Conservation (phyloP, 2,329 filamentous ascomycete genomes). For the Hortaea sp. region DNA sequence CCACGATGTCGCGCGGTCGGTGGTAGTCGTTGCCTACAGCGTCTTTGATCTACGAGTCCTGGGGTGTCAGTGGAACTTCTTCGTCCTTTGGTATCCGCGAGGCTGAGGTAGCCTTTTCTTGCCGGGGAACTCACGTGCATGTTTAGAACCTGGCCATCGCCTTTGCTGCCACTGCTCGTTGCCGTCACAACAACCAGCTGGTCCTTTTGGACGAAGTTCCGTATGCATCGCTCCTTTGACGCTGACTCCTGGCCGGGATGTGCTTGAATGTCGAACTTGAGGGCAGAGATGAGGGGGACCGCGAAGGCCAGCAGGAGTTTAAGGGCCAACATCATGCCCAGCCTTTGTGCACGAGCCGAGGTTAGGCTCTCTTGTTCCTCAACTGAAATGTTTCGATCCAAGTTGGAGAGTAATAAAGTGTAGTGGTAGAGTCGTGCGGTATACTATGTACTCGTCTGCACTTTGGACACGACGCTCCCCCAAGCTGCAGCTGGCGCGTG, state of each 20-base stretch:
- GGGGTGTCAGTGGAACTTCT: background rate
- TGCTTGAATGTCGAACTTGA: slow-evolving; percentile 89
- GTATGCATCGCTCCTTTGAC: slow-evolving; percentile 76
- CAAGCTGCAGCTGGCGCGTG: no score
- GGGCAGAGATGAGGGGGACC: slow-evolving; percentile 46
- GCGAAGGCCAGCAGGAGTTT: slow-evolving; percentile 29
- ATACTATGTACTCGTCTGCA: no score
- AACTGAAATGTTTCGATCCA: no score
- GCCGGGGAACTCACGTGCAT: slow-evolving; percentile 62
- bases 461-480: no score
- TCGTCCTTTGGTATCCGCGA: background rate
- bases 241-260: slow-evolving; percentile 50
- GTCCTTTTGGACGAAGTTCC: slow-evolving; percentile 88
- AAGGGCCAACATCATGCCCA: slow-evolving; percentile 10
- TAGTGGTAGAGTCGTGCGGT: no score
- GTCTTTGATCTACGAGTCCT: slow-evolving; percentile 68
- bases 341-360: no score
- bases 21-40: slow-evolving; percentile 94
- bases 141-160: slow-evolving; percentile 87
- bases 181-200: slow-evolving; percentile 93
- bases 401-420: no score
- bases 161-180: slow-evolving; percentile 71
- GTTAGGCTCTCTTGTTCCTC: no score
- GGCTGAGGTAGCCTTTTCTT: background rate
- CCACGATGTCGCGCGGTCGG: slow-evolving; percentile 77